phyloP scores from a whole-genome alignment of 345 rosid genomes.

The Trapa bicornis region DNA sequence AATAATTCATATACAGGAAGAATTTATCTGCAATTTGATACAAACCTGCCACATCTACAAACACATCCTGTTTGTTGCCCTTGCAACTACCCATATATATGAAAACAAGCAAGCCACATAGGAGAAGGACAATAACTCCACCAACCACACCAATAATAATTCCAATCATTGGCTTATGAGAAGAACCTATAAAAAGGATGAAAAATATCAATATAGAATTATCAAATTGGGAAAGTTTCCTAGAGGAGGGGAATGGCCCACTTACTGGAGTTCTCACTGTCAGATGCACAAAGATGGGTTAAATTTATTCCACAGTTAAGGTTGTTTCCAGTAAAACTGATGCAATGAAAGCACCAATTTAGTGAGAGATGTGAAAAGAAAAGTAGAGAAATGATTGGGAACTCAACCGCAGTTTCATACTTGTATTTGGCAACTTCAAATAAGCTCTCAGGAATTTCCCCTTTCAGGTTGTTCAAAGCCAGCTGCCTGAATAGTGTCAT shows the following conservation, averaged over 20 bases:
- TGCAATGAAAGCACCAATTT: slow-evolving; percentile 13
- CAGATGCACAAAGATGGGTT: slow-evolving; percentile 43
- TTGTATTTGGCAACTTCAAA: slow-evolving; percentile 59
- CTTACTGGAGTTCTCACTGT: slow-evolving; percentile 42
- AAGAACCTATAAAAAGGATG: slow-evolving; percentile 33
- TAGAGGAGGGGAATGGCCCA: slow-evolving; percentile 2
- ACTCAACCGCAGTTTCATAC: slow-evolving; percentile 26
- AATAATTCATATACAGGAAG: neutral
- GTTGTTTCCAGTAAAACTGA: slow-evolving; percentile 68
- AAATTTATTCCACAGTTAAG: slow-evolving; percentile 46
- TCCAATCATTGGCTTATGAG: slow-evolving; percentile 52
- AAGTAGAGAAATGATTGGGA: neutral
- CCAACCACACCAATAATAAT: slow-evolving; percentile 59
- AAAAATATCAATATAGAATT: slow-evolving; percentile 3
- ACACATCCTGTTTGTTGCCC: slow-evolving; percentile 63
- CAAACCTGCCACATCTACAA: slow-evolving; percentile 91
- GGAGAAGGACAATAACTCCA: slow-evolving; percentile 37
- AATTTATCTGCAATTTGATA: slow-evolving; percentile 3
- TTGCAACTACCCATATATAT: slow-evolving; percentile 49
- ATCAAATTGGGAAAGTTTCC: neutral
- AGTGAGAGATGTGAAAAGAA: neutral
- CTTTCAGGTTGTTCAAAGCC: slow-evolving; percentile 60
- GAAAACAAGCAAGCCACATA: slow-evolving; percentile 44
- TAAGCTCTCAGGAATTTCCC: slow-evolving; percentile 60
- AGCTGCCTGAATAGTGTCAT: slow-evolving; percentile 41